Evolutionary conservation across 495 filamentous ascomycete species (phyloP).

Genomic region (Extremus antarcticus): DNA sequence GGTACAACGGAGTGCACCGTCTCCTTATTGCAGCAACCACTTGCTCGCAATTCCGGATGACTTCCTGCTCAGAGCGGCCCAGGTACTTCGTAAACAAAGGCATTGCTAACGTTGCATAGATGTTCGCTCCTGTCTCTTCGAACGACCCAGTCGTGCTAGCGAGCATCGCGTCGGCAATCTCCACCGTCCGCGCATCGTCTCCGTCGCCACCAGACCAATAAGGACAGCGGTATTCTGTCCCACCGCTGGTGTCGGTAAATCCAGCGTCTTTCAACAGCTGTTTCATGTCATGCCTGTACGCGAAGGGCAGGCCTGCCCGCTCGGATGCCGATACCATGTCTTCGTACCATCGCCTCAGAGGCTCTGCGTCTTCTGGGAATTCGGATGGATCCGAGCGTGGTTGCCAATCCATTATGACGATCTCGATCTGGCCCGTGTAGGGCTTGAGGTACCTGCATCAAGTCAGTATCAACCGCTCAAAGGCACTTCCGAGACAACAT

Average conservation of each 20-base stretch:
- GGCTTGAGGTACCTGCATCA: background rate
- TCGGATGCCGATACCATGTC: background rate
- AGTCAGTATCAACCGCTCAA: background rate
- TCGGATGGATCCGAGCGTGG: background rate
- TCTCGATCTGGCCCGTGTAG: background rate
- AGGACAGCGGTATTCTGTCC: background rate
- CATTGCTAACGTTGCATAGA: background rate
- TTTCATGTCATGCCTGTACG: background rate
- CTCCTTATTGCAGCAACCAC: background rate
- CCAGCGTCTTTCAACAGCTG: background rate
- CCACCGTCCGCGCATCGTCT: background rate
- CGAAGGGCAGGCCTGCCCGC: background rate
- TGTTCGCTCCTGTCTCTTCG: background rate
- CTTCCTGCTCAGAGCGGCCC: slow-evolving; percentile 17
- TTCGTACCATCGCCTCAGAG: background rate
- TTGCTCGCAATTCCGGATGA: slow-evolving; percentile 1
- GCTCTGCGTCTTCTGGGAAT: background rate
- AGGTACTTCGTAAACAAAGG: background rate
- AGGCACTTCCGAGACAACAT: background rate
- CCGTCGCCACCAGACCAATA: background rate
- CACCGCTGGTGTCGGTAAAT: background rate
- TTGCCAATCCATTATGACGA: background rate
- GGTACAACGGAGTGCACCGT: background rate
- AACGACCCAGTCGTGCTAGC: background rate
- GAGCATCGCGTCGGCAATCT: background rate